Evolutionary conservation across 805 yeast species (phyloP).

Genomic region (Schizosaccharomyces japonicus): DNA sequence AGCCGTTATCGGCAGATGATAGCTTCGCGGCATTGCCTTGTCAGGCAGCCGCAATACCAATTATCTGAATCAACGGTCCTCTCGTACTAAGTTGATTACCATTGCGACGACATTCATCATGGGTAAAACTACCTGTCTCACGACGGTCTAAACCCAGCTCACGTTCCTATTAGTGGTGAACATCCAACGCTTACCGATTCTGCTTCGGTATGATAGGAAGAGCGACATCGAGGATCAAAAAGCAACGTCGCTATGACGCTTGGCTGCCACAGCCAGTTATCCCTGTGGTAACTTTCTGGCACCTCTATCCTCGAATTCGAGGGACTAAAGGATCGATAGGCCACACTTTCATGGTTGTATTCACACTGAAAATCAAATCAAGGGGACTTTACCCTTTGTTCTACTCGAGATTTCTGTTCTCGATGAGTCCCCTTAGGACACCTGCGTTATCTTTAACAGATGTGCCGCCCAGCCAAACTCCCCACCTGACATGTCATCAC

Average conservation of each 20-base stretch:
- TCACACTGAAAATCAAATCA: slow-evolving; percentile 26
- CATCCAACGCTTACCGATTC: slow-evolving; percentile 25
- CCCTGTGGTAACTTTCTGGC: slow-evolving; percentile 24
- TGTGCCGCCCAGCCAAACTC: slow-evolving; percentile 27
- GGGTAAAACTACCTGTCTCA: slow-evolving; percentile 8
- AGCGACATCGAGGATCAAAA: slow-evolving; percentile 28
- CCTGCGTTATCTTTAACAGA: slow-evolving; percentile 26
- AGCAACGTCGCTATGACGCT: slow-evolving; percentile 27
- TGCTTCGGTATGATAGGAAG: slow-evolving; percentile 29
- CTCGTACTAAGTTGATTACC: slow-evolving; percentile 25
- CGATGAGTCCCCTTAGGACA: slow-evolving; percentile 25
- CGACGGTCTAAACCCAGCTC: slow-evolving; percentile 14
- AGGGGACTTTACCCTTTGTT: slow-evolving; percentile 25
- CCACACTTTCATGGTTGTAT: slow-evolving; percentile 26
- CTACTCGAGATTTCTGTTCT: slow-evolving; percentile 27
- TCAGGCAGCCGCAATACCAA: slow-evolving; percentile 26
- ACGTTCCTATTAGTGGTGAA: slow-evolving; percentile 26
- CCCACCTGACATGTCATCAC: slow-evolving; percentile 20
- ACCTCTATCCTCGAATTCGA: slow-evolving; percentile 25
- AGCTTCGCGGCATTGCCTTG: slow-evolving; percentile 27
- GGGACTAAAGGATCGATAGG: slow-evolving; percentile 27
- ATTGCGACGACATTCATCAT: slow-evolving; percentile 15
- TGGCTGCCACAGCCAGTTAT: slow-evolving; percentile 27
- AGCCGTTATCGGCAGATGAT: slow-evolving; percentile 28
- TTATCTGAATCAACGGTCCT: slow-evolving; percentile 25